Evolutionary conservation across 495 filamentous ascomycete genomes (phyloP).

Genomic region (Xylaria curta): DNA sequence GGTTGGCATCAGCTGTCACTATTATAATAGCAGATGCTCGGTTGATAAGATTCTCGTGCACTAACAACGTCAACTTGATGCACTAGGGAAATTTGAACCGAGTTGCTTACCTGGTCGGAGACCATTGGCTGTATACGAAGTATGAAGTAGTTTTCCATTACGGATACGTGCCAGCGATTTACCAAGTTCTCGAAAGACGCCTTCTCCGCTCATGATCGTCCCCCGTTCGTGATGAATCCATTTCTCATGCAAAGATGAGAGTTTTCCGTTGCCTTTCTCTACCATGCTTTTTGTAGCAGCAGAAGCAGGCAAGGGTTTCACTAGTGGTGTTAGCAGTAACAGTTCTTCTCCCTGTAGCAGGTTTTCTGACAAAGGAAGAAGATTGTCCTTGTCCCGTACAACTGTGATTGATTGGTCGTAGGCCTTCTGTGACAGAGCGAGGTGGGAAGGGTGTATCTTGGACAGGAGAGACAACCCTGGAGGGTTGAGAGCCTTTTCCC

Average conservation of each 20-base stretch:
- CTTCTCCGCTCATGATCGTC: constrained; percentile 85
- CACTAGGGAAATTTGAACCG: not conserved
- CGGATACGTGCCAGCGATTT: constrained; percentile 80
- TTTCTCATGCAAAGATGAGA: constrained; percentile 57
- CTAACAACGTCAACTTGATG: constrained; percentile 39
- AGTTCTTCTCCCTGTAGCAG: constrained; percentile 84
- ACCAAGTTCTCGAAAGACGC: constrained; percentile 84
- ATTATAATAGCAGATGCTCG: constrained; percentile 84
- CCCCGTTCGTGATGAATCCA: constrained; percentile 62
- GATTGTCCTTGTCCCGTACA: constrained; percentile 78
- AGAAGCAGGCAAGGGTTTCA: constrained; percentile 85
- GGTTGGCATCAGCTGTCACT: constrained; percentile 86
- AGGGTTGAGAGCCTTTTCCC: constrained; percentile 83
- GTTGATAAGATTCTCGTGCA: constrained; percentile 89
- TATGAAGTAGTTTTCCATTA: constrained; percentile 82
- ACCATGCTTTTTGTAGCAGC: constrained; percentile 65
- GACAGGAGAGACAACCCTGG: constrained; percentile 73
- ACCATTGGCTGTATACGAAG: constrained; percentile 89
- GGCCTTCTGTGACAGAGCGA: constrained; percentile 76
- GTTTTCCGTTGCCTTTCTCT: constrained; percentile 54
- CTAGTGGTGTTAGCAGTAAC: constrained; percentile 79
- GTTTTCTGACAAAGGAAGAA: constrained; percentile 77
- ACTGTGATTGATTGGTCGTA: constrained; percentile 89
- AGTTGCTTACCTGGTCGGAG: constrained; percentile 66
- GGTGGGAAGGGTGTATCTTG: constrained; percentile 79